Evolutionary conservation across 1,139 yeast species (phyloP).

Genomic region (Blastobotrys apis): DNA sequence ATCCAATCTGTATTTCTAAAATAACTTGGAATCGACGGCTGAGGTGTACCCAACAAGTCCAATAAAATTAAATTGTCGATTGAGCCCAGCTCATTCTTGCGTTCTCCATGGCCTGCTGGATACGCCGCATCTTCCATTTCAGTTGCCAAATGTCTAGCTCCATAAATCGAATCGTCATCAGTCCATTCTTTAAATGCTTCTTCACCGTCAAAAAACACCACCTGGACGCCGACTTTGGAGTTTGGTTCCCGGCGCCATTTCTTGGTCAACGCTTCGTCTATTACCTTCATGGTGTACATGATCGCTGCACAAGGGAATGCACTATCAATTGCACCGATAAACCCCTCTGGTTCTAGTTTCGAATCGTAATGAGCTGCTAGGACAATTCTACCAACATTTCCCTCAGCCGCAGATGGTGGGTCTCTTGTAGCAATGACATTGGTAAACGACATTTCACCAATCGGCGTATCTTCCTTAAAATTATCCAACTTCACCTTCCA

Average conservation of each 20-base stretch:
- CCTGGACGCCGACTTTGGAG: slow-evolving; percentile 39
- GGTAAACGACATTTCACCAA: slow-evolving; percentile 40
- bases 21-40: slow-evolving; percentile 43
- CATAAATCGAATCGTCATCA: slow-evolving; percentile 49
- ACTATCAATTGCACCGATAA: slow-evolving; percentile 56
- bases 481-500: slow-evolving; percentile 44
- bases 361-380: slow-evolving; percentile 57
- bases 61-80: slow-evolving; percentile 46
- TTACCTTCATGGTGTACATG: slow-evolving; percentile 41
- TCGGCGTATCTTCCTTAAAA: slow-evolving; percentile 40
- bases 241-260: slow-evolving; percentile 25
- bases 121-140: slow-evolving; percentile 33
- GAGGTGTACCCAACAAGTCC: slow-evolving; percentile 46
- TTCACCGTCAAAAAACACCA: slow-evolving; percentile 57
- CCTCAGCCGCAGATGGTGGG: slow-evolving; percentile 25
- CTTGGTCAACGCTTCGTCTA: slow-evolving; percentile 29
- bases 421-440: slow-evolving; percentile 42
- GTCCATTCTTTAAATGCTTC: slow-evolving; percentile 53
- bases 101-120: slow-evolving; percentile 5
- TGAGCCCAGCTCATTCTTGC: slow-evolving; percentile 26
- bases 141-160: slow-evolving; percentile 48
- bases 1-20: slow-evolving; percentile 41
- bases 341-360: slow-evolving; percentile 46
- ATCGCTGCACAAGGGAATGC: slow-evolving; percentile 54
- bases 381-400: slow-evolving; percentile 36